Evolutionary conservation across 2,329 filamentous ascomycete species (phyloP).

Genomic region (Monilinia aucupariae): DNA sequence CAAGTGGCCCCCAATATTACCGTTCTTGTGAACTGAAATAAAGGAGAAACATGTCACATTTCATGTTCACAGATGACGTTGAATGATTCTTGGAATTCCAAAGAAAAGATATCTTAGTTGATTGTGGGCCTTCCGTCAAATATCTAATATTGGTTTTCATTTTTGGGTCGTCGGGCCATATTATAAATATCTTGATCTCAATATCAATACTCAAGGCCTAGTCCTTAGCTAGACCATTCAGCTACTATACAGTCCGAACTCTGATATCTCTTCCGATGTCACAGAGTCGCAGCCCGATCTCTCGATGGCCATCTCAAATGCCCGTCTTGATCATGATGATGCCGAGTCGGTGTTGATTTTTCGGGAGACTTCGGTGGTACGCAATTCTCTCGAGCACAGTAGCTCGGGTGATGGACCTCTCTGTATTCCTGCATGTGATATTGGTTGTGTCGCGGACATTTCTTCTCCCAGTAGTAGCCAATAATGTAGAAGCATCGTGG

Average conservation of each 20-base stretch:
- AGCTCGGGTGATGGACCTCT: neutral
- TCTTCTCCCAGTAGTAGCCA: neutral
- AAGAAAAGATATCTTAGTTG: neutral
- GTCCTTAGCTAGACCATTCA: neutral
- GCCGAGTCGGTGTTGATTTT: neutral
- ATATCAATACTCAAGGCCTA: neutral
- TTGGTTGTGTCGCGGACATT: neutral
- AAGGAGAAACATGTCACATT: conserved; percentile 12
- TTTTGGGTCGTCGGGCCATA: neutral
- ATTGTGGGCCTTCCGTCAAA: neutral
- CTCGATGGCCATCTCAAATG: neutral
- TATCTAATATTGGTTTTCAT: neutral
- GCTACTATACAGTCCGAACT: neutral
- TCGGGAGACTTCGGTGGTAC: neutral
- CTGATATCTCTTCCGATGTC: neutral
- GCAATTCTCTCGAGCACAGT: neutral
- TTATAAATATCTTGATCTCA: neutral
- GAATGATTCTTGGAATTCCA: neutral
- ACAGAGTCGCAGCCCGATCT: neutral
- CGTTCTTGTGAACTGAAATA: neutral
- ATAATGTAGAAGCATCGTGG: neutral
- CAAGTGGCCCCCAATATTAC: conserved; percentile 12
- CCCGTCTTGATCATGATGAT: neutral
- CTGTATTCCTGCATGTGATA: conserved; percentile 6
- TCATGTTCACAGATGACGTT: neutral